Evolutionary conservation across 805 yeast genomes (phyloP), one percentile per base, ranked within the genome.

Genomic region (Clavispora fructus): DNA sequence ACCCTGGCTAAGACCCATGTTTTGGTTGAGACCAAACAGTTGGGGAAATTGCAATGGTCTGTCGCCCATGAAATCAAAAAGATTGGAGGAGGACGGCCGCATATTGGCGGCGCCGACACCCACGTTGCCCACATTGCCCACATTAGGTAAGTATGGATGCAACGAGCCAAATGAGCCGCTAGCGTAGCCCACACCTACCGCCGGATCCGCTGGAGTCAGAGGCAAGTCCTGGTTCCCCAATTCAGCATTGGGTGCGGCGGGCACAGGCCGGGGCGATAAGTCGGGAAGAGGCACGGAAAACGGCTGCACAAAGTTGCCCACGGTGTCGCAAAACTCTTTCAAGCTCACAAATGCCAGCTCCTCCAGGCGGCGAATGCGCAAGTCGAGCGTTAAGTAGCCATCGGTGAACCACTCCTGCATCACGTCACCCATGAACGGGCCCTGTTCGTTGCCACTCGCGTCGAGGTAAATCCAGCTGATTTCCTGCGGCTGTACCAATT

Each of bases 321-420:
- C 66, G 7, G 63, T 60, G 25, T 67, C 68, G 51, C 80, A 74
- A 46, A 86, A 74, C 11, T 77, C 79, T 17, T 71, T 73, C 47
- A 89, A 69, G 0, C 84, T 64, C 31, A 67, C 68, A 60, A 67
- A 86, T 12, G 54, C 58, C 0, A 60, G 41, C 48, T 83, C 88
- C 40, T 76, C 84, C 17, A 71, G 76, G 29, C 92, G 75, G 45
- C 85, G 74, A 46, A 89, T 67, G 35, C 67, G 65, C 50, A 88
- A 68, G 47, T 74, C 79, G 10, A 69, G 71, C 35, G 68, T 68
- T 53, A 87, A 70, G 64, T 83, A 86, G 2, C 81, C 79, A 38
- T 74, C 75, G 8, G 75, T 58, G 47, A 76, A 79, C 96, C 96
- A 88, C 43, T 71, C 79, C 52, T 86, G 91, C 96, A 88, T 88